Evolutionary conservation across 768 basidiomycete genomes (phyloP).

Genomic region (Galerina sulciceps): DNA sequence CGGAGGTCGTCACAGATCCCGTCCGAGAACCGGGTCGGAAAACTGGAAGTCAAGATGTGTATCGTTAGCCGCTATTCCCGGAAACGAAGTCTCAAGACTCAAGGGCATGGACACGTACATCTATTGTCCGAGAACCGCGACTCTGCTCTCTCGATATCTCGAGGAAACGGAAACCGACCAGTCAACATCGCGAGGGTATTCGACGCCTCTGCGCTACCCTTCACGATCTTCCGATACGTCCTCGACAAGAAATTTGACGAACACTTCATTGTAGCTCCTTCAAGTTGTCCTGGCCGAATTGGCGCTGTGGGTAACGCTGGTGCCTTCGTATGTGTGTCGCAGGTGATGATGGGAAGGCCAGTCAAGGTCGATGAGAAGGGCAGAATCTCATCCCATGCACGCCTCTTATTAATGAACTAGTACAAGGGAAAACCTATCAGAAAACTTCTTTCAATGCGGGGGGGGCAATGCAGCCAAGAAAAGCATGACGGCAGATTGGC

Average conservation of each 20-base stretch:
- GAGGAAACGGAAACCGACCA: constrained; percentile 9
- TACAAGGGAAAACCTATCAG: too few relatives aligned
- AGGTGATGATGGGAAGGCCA: too few relatives aligned
- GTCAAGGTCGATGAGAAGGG: too few relatives aligned
- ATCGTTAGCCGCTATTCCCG: neutral
- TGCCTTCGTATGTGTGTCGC: too few relatives aligned
- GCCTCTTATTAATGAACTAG: too few relatives aligned
- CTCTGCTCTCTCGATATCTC: constrained; percentile 6
- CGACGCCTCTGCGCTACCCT: neutral
- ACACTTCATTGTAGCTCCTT: neutral
- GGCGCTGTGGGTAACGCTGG: too few relatives aligned
- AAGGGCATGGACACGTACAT: neutral
- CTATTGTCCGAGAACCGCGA: neutral
- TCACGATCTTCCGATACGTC: neutral
- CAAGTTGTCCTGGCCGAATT: too few relatives aligned
- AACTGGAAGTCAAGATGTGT: neutral
- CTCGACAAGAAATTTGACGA: neutral
- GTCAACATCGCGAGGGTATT: neutral
- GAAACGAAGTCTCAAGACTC: too few relatives aligned
- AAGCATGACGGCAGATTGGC: too few relatives aligned
- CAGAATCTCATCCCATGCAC: too few relatives aligned
- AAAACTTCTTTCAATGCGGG: too few relatives aligned
- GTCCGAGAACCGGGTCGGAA: constrained; percentile 1
- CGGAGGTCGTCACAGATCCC: neutral
- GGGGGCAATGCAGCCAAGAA: too few relatives aligned